phyloP scores from a whole-genome alignment of 2,329 filamentous ascomycete species.

The Tolypocladium ovalisporum region DNA sequence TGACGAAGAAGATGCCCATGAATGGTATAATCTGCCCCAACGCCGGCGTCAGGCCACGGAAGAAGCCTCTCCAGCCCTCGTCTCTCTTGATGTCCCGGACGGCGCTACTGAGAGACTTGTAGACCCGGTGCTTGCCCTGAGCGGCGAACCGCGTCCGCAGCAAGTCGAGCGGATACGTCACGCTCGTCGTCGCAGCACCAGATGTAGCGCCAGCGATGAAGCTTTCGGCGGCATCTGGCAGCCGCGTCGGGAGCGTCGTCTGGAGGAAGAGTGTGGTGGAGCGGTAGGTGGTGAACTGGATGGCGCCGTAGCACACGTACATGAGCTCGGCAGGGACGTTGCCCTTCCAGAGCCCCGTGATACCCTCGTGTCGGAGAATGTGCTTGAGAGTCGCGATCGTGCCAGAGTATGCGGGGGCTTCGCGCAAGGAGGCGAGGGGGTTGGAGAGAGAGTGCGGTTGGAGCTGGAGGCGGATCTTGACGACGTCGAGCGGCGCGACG shows the following conservation, averaged over 20 bases:
- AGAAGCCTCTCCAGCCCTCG: constrained; percentile 75
- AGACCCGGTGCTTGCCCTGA: constrained; percentile 73
- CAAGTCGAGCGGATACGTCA: constrained; percentile 88
- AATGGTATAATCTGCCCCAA: constrained; percentile 85
- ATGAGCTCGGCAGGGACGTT: constrained; percentile 92
- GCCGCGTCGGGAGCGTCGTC: constrained; percentile 26
- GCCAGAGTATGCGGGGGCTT: constrained; percentile 55
- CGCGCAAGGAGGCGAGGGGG: constrained; percentile 48
- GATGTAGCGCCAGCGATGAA: constrained; percentile 78
- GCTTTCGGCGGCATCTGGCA: constrained; percentile 61
- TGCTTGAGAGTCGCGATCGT: constrained; percentile 64
- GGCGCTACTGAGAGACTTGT: constrained; percentile 58
- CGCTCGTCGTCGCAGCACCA: constrained; percentile 69
- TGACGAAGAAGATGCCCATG: constrained; percentile 93
- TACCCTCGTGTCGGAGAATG: constrained; percentile 71
- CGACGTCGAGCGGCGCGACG: constrained; percentile 88
- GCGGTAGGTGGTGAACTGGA: constrained; percentile 86
- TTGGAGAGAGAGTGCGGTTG: constrained; percentile 78
- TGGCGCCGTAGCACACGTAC: constrained; percentile 81
- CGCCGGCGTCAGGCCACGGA: constrained; percentile 72
- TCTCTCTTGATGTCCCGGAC: constrained; percentile 60
- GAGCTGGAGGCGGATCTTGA: constrained; percentile 95
- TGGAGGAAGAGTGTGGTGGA: constrained; percentile 58
- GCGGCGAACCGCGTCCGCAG: constrained; percentile 94
- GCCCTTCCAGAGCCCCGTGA: constrained; percentile 90